A percentile compares a stretch with the other conserved stretches of the same genome.
Evolutionary conservation across 192 early-diverging fungal species (phyloP).

Genomic region (Mortierella hygrophila): DNA sequence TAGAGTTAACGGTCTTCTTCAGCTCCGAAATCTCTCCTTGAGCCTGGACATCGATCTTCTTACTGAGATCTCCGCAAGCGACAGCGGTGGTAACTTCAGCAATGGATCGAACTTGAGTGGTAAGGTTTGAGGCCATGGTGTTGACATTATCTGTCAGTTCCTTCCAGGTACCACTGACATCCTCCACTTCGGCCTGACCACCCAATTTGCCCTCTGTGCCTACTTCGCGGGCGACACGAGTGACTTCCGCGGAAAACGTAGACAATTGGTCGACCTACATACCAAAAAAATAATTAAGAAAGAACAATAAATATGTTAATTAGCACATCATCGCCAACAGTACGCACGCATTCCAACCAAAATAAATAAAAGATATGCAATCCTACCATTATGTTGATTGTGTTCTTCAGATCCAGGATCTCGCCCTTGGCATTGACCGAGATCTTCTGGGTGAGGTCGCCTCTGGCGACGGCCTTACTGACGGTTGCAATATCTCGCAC

Average conservation of each 20-base stretch:
- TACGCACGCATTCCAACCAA: too few relatives aligned
- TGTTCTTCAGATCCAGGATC: constrained; percentile 66
- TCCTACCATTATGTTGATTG: constrained; percentile 57
- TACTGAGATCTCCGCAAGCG: constrained; percentile 66
- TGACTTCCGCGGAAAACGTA: background rate
- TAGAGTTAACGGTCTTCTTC: constrained; percentile 72
- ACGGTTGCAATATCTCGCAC: constrained; percentile 71
- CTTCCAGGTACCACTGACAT: constrained; percentile 1
- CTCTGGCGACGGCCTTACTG: constrained; percentile 67
- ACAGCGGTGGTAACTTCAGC: constrained; percentile 72
- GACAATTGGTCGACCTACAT: background rate
- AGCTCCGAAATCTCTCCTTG: constrained; percentile 75
- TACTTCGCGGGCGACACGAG: too few relatives aligned
- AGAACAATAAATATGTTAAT: too few relatives aligned
- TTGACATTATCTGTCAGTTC: constrained; percentile 6
- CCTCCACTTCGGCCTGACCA: constrained; percentile 2
- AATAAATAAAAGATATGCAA: too few relatives aligned
- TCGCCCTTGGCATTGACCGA: constrained; percentile 63
- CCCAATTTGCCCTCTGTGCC: background rate
- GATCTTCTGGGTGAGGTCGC: constrained; percentile 69
- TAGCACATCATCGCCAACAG: too few relatives aligned
- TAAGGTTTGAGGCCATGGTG: background rate
- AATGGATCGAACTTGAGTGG: constrained; percentile 70
- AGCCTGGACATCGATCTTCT: constrained; percentile 67
- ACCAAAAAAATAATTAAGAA: too few relatives aligned